Conservation (phyloP, 306 rosid genomes). For the Quercus berberidifolia region DNA sequence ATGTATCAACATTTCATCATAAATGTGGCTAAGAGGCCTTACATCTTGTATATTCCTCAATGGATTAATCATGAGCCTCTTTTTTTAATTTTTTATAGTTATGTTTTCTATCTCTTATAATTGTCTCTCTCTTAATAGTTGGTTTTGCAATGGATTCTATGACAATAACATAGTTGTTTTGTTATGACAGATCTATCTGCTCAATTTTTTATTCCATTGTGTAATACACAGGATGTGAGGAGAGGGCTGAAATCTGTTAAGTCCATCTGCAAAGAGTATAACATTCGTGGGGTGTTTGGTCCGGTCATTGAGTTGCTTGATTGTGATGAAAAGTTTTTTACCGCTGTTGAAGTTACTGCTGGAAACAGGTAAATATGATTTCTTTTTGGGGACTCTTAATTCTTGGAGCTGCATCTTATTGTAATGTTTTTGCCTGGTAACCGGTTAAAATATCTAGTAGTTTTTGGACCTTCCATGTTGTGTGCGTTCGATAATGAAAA, state of each 20-base stretch:
- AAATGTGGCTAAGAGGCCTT: too few species aligned
- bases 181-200: not conserved
- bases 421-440: not conserved
- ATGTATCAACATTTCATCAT: too few species aligned
- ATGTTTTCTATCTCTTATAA: not conserved
- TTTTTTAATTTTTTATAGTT: not conserved
- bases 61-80: too few species aligned
- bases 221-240: conserved; percentile 74
- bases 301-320: conserved; percentile 90
- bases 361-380: conserved; percentile 69
- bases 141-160: not conserved
- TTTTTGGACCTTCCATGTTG: not conserved
- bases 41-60: too few species aligned
- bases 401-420: not conserved
- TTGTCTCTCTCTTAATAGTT: not conserved
- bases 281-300: conserved; percentile 81
- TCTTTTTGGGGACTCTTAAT: not conserved
- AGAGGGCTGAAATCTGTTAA: conserved; percentile 92
- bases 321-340: conserved; percentile 89
- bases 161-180: not conserved
- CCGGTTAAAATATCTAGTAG: not conserved
- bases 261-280: conserved; percentile 67
- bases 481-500: not conserved
- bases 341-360: conserved; percentile 97
- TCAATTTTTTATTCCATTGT: not conserved